Conservation (phyloP, 106 monocot genomes). For the Phalaenopsis aphrodite region DNA sequence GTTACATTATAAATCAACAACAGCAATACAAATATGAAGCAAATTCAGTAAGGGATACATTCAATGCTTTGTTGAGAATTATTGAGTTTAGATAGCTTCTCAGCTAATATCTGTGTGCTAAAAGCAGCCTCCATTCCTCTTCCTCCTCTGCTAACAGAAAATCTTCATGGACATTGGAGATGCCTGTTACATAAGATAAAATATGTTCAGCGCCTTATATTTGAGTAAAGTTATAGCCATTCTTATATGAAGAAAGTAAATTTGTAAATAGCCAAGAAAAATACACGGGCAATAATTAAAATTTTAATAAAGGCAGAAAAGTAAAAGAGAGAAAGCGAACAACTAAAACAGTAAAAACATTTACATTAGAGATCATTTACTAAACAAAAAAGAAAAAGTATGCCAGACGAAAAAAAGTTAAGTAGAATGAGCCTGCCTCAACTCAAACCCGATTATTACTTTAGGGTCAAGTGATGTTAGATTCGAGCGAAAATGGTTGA, state of each 20-base stretch:
- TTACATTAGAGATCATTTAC: background rate
- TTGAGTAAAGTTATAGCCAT: background rate
- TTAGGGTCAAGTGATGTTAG: too few species aligned
- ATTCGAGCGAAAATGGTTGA: too few species aligned
- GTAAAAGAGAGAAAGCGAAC: background rate
- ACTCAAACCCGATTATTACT: too few species aligned
- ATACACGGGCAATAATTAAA: background rate
- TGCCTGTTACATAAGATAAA: slow-evolving; percentile 4
- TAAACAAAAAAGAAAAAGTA: background rate
- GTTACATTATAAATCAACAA: slow-evolving; percentile 3
- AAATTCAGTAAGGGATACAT: slow-evolving; percentile 3
- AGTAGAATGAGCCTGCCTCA: too few species aligned
- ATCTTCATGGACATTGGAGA: slow-evolving; percentile 1
- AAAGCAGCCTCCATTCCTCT: background rate
- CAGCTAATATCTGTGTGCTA: slow-evolving; percentile 7
- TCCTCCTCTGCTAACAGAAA: slow-evolving; percentile 3
- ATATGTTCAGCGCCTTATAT: slow-evolving; percentile 1
- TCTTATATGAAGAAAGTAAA: background rate
- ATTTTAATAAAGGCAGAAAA: background rate
- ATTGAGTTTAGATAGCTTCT: slow-evolving; percentile 13
- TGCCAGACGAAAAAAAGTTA: too few species aligned
- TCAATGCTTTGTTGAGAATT: slow-evolving; percentile 12
- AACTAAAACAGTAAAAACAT: background rate
- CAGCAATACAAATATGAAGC: slow-evolving; percentile 3
- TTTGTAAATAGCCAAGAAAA: background rate